A percentile compares a stretch with the other conserved stretches of the same genome.
Conservation (phyloP, 2,329 filamentous ascomycete species). For the Penicillium sp. region DNA sequence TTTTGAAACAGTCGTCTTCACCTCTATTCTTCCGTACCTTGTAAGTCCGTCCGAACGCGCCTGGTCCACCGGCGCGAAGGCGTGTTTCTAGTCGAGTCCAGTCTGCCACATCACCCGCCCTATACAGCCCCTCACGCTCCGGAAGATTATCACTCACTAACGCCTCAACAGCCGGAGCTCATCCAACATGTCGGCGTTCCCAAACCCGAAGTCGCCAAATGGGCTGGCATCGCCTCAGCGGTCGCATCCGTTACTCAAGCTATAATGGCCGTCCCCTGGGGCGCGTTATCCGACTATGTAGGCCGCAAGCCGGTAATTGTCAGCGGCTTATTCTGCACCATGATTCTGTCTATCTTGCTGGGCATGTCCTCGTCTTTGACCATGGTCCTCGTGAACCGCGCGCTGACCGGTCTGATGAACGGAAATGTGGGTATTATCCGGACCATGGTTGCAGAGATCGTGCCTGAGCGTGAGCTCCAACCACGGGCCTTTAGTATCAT, state of each 20-base stretch:
- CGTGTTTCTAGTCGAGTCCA: background rate
- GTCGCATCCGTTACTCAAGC: slow-evolving; percentile 73
- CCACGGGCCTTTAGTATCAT: slow-evolving; percentile 89
- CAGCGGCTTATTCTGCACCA: slow-evolving; percentile 70
- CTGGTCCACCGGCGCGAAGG: background rate
- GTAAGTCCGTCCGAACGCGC: slow-evolving; percentile 27
- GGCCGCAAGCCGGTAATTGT: slow-evolving; percentile 84
- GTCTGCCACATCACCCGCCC: slow-evolving; percentile 3
- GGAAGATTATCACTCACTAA: background rate
- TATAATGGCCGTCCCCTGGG: slow-evolving; percentile 71
- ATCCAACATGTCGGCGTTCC: slow-evolving; percentile 73
- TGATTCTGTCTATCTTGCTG: slow-evolving; percentile 78
- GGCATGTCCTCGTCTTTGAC: slow-evolving; percentile 75
- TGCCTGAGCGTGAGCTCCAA: slow-evolving; percentile 81
- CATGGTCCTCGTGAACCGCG: slow-evolving; percentile 77
- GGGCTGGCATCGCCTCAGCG: slow-evolving; percentile 73
- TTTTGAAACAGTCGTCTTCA: slow-evolving; percentile 15
- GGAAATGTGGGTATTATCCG: slow-evolving; percentile 93
- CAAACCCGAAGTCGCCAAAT: slow-evolving; percentile 68
- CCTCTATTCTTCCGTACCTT: slow-evolving; percentile 21
- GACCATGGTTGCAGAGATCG: slow-evolving; percentile 90
- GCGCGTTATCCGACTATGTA: slow-evolving; percentile 71
- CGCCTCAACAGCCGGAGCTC: slow-evolving; percentile 66
- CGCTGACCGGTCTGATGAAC: slow-evolving; percentile 78
- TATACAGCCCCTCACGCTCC: slow-evolving; percentile 6